Evolutionary conservation across 2,329 filamentous ascomycete species (phyloP), one percentile per base, ranked within the genome.

Genomic region (Sclerotinia nivalis): DNA sequence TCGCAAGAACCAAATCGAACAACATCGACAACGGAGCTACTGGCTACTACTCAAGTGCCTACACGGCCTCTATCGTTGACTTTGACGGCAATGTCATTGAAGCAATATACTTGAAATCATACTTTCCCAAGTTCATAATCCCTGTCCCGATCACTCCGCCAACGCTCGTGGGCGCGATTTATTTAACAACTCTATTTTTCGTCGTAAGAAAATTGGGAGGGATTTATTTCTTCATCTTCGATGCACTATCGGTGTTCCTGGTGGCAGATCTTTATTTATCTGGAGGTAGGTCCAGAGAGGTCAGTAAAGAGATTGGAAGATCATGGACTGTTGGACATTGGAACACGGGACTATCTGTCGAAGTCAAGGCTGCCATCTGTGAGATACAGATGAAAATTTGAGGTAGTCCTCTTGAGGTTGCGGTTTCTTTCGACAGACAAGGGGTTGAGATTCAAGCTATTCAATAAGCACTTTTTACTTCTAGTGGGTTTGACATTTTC

Each of bases 21-120:
- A 37, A 8, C 13, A 18, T 50, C 7, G 12, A 25, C n/a, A 34
- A 20, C 13, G 22, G 31, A 22, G 15, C 22, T 18, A 40, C n/a
- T 4, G 10, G 3, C 15, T n/a, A 52, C 22, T 37, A 37, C 9
- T 4, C 22, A 37, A 34, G 37, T 37, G 45, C 59, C 20, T 50
- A 25, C 31, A 37, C 15, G 28, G 61, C 31, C 18, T 64, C 47
- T 34, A 50, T 64, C 9, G 25, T 34, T 9, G 45, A 50, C 31
- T 25, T 28, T 18, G 60, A 64, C 22, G 31, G 20, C 31, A 64
- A 64, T 25, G n/a, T 52, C 13, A 64, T 64, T 52, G 47, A 52
- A 18, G 31, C 61, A 8, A 64, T 64, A 52, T 52, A 52, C 15
- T 9, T 40, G 1, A 64, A 28, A 25, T 52, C 31, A 52, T 52